phyloP scores from a whole-genome alignment of 257 asterid species.

The Galeopsis tetrahit region DNA sequence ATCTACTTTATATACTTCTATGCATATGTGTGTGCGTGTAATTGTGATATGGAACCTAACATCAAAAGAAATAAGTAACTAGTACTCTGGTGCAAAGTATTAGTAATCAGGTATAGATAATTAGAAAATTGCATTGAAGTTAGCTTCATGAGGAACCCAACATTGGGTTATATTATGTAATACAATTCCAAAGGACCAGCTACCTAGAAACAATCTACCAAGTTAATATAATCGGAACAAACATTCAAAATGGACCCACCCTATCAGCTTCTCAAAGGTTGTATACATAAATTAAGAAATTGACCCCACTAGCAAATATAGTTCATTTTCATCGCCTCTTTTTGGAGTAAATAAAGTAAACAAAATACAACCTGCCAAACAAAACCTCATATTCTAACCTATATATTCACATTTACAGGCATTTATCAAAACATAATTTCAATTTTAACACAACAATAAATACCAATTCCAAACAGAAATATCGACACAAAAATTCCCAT shows the following conservation, averaged over 20 bases:
- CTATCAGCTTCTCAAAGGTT: not conserved
- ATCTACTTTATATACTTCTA: not conserved
- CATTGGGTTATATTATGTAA: not conserved
- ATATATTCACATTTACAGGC: not conserved
- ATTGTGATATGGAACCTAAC: too few relatives aligned
- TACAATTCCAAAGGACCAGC: not conserved
- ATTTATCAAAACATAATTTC: not conserved
- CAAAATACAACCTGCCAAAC: not conserved
- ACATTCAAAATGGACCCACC: conserved; percentile 13
- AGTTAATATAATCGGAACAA: not conserved
- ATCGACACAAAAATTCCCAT: not conserved
- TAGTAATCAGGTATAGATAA: not conserved
- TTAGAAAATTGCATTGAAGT: not conserved
- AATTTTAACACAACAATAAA: conserved; percentile 5
- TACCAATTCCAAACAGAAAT: not conserved
- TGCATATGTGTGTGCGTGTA: not conserved
- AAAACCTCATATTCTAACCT: not conserved
- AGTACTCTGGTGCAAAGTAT: not conserved
- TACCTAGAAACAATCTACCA: not conserved
- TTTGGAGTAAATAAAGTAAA: not conserved
- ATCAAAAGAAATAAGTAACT: too few relatives aligned
- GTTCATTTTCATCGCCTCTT: not conserved
- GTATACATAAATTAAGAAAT: not conserved
- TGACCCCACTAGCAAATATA: not conserved
- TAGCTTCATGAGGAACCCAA: conserved; percentile 3